Percentiles rank a stretch among this genome's conserved stretches.
phyloP scores from a whole-genome alignment of 2,329 filamentous ascomycete genomes.

The Fusarium sublunatum region DNA sequence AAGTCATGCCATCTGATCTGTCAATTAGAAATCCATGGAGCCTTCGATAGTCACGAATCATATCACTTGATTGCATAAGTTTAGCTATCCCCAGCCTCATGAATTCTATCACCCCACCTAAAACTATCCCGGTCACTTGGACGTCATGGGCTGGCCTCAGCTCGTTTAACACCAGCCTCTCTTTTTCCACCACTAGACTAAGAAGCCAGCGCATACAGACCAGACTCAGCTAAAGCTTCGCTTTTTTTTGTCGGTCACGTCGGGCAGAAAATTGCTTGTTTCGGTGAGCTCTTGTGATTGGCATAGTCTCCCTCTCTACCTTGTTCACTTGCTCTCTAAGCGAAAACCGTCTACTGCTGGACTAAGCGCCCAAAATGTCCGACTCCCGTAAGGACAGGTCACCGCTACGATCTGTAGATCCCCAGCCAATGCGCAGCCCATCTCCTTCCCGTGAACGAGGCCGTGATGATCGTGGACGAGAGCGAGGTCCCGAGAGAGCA shows the following conservation, averaged over 20 bases:
- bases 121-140: constrained; percentile 34
- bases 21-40: constrained; percentile 21
- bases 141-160: constrained; percentile 41
- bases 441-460: constrained; percentile 38
- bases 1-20: not conserved
- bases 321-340: constrained; percentile 4
- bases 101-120: constrained; percentile 37
- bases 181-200: constrained; percentile 23
- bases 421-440: constrained; percentile 44
- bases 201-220: constrained; percentile 31
- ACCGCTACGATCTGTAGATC: constrained; percentile 45
- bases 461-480: constrained; percentile 22
- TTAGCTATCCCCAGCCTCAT: constrained; percentile 40
- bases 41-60: constrained; percentile 20
- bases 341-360: not conserved
- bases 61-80: constrained; percentile 34
- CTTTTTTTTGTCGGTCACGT: constrained; percentile 11
- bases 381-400: constrained; percentile 40
- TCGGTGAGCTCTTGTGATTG: not conserved
- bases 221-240: constrained; percentile 21
- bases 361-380: constrained; percentile 23
- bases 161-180: constrained; percentile 41
- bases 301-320: not conserved
- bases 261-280: constrained; percentile 14
- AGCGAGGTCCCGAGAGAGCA: constrained; percentile 35